Conservation (phyloP, 805 yeast species). For the Wickerhamiella hasegawae region DNA sequence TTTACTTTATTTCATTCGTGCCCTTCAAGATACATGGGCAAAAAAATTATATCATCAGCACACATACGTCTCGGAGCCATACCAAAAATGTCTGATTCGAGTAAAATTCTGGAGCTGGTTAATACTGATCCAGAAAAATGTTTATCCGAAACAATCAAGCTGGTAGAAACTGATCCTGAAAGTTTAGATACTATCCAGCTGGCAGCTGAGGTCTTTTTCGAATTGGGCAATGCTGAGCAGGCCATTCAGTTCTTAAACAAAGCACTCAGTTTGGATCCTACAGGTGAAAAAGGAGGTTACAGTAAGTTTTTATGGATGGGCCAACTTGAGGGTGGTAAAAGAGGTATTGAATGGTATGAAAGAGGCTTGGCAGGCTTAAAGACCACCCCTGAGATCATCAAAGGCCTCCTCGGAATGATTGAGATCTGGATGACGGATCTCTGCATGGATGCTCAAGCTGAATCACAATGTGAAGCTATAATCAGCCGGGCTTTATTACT, state of each 20-base stretch:
- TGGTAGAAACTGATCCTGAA: no score
- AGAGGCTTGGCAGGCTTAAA: constrained; percentile 41
- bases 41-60: no score
- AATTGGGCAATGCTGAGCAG: constrained; percentile 59
- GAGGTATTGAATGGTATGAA: constrained; percentile 48
- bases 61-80: no score
- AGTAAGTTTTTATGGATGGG: constrained; percentile 85
- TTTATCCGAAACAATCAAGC: no score
- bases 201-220: constrained; percentile 66
- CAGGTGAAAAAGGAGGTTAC: constrained; percentile 40
- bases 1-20: no score
- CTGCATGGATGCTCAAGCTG: constrained; percentile 89
- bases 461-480: constrained; percentile 55
- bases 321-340: constrained; percentile 71
- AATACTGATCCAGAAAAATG: no score
- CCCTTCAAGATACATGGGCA: no score
- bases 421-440: constrained; percentile 93
- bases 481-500: constrained; percentile 48
- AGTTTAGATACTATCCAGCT: no score
- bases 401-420: constrained; percentile 69
- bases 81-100: no score
- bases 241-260: constrained; percentile 49
- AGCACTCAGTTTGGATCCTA: constrained; percentile 55
- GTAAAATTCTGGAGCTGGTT: no score
- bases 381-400: constrained; percentile 26